Percentiles rank a stretch among this genome's conserved stretches.
phyloP scores from a whole-genome alignment of 331 rosid species.

The Spiraea crenata region DNA sequence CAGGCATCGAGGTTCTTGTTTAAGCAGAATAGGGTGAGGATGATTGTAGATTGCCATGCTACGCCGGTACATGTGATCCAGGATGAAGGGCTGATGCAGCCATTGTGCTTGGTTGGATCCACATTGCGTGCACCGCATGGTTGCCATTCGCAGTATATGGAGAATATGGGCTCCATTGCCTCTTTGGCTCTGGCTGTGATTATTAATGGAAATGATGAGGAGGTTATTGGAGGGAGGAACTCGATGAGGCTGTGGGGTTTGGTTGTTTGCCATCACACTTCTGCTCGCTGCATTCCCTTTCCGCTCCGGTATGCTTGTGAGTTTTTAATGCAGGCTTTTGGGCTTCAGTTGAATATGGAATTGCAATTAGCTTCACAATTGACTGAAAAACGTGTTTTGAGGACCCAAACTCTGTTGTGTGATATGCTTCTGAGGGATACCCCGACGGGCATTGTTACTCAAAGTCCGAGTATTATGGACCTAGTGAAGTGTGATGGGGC shows the following conservation, averaged over 20 bases:
- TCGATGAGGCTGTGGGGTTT: slow-evolving; percentile 85
- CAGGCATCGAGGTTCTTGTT: slow-evolving; percentile 97
- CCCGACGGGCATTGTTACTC: slow-evolving; percentile 83
- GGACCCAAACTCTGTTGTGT: slow-evolving; percentile 91
- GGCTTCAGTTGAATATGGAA: slow-evolving; percentile 91
- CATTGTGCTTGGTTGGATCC: slow-evolving; percentile 89
- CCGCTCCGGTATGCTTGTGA: slow-evolving; percentile 94
- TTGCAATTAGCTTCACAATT: slow-evolving; percentile 72
- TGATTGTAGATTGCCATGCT: slow-evolving; percentile 91
- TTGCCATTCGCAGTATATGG: slow-evolving; percentile 95
- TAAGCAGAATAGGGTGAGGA: slow-evolving; percentile 90
- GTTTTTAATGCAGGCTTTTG: slow-evolving; percentile 96
- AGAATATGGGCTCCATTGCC: slow-evolving; percentile 92
- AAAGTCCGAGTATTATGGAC: slow-evolving; percentile 90
- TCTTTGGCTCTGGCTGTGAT: slow-evolving; percentile 84
- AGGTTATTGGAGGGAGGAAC: slow-evolving; percentile 46
- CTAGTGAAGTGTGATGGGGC: slow-evolving; percentile 96
- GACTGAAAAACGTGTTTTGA: slow-evolving; percentile 80
- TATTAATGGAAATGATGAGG: slow-evolving; percentile 79
- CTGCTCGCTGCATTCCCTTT: slow-evolving; percentile 81
- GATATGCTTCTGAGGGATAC: slow-evolving; percentile 97
- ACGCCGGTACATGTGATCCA: slow-evolving; percentile 67
- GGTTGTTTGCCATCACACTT: slow-evolving; percentile 95
- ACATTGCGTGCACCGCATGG: slow-evolving; percentile 93
- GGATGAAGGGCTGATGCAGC: slow-evolving; percentile 73